A percentile compares a stretch with the other conserved stretches of the same genome.
Evolutionary conservation across 441 rosid genomes (phyloP).

Genomic region (Brassica hybrid): DNA sequence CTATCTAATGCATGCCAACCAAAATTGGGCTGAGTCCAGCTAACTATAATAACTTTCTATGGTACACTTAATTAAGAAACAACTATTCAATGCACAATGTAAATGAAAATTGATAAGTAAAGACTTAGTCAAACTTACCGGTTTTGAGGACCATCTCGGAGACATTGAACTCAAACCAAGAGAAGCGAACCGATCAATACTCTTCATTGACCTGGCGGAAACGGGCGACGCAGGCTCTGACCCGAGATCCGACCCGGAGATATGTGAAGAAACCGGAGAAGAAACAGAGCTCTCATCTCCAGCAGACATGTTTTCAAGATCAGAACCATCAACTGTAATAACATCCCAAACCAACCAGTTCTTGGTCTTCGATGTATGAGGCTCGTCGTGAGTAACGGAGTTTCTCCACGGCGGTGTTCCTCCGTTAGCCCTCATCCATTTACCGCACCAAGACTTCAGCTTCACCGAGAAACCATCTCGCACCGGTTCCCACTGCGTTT

Average conservation of each 20-base stretch:
- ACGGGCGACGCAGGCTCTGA: conserved; percentile 51
- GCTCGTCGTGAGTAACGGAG: conserved; percentile 73
- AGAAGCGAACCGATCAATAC: conserved; percentile 51
- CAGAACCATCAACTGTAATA: conserved; percentile 47
- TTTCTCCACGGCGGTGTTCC: conserved; percentile 82
- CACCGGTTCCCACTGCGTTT: conserved; percentile 62
- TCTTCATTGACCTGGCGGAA: conserved; percentile 38
- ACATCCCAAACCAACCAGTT: conserved; percentile 73
- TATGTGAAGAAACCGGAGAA: conserved; percentile 55
- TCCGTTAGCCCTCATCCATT: conserved; percentile 65
- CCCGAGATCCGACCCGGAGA: conserved; percentile 41
- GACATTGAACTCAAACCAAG: conserved; percentile 45
- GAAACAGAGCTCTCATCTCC: conserved; percentile 55
- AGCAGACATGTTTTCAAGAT: conserved; percentile 53
- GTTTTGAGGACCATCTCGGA: conserved; percentile 48
- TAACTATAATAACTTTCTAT: conserved; percentile 10
- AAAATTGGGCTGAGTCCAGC: conserved; percentile 6
- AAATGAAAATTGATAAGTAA: conserved; percentile 14
- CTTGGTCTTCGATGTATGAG: conserved; percentile 52
- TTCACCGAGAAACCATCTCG: conserved; percentile 62
- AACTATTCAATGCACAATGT: conserved; percentile 29
- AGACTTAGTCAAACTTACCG: conserved; percentile 54
- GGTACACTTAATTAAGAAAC: not conserved
- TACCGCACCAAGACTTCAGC: conserved; percentile 66
- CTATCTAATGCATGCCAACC: conserved; percentile 17